Percentiles rank a stretch among this genome's conserved stretches.
Conservation (phyloP, 1,139 yeast genomes). For the Arxiozyma telluris region DNA sequence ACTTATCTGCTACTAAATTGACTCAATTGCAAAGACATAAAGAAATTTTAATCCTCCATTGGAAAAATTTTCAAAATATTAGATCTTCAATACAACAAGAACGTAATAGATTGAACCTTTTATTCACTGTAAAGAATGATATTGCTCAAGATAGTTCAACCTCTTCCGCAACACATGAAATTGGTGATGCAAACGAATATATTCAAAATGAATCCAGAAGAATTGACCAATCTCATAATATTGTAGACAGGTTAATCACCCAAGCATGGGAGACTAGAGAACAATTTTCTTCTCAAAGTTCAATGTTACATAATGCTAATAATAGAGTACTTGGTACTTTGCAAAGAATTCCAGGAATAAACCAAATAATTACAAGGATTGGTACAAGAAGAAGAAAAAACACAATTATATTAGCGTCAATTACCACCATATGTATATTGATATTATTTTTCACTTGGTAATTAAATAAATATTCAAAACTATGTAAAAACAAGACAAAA, state of each 20-base stretch:
- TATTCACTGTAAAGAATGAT: conserved; percentile 70
- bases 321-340: conserved; percentile 52
- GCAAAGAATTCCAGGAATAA: conserved; percentile 72
- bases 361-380: conserved; percentile 65
- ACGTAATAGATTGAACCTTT: conserved; percentile 62
- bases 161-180: conserved; percentile 21
- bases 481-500: not conserved
- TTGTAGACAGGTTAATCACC: conserved; percentile 69
- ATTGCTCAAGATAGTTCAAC: conserved; percentile 35
- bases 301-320: conserved; percentile 54
- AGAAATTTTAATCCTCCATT: conserved; percentile 66
- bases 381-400: conserved; percentile 86
- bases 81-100: conserved; percentile 57
- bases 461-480: conserved; percentile 1
- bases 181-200: conserved; percentile 49
- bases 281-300: conserved; percentile 66
- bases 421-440: conserved; percentile 66
- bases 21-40: conserved; percentile 80
- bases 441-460: conserved; percentile 49
- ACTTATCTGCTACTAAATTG: conserved; percentile 60
- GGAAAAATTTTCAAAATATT: conserved; percentile 52
- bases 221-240: conserved; percentile 60
- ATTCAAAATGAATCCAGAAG: conserved; percentile 69
- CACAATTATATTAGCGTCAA: conserved; percentile 68
- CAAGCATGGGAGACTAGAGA: conserved; percentile 89